Percentiles rank a stretch among this genome's conserved stretches.
Evolutionary conservation across 768 basidiomycete genomes (phyloP).

Genomic region (Mycena pura): DNA sequence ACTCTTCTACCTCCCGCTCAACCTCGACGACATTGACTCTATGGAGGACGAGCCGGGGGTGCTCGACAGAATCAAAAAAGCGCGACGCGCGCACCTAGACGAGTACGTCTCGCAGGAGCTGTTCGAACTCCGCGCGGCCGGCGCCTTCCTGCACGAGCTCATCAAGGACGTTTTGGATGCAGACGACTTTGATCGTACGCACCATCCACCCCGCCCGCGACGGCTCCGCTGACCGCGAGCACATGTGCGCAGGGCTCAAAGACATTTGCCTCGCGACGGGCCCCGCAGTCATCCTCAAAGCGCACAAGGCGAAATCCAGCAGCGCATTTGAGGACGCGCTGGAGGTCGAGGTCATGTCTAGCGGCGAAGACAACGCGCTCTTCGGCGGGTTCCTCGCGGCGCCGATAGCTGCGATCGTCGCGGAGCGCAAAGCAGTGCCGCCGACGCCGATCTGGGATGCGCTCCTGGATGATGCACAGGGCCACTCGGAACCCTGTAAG

Average conservation of each 20-base stretch:
- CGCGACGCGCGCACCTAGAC: constrained; percentile 5
- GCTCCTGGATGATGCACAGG: constrained; percentile 8
- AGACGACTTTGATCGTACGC: constrained; percentile 2
- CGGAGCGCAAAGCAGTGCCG: background rate
- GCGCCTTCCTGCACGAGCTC: constrained; percentile 17
- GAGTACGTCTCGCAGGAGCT: constrained; percentile 9
- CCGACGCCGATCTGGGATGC: background rate
- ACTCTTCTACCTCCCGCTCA: constrained; percentile 24
- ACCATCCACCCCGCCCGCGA: background rate
- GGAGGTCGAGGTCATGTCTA: constrained; percentile 13
- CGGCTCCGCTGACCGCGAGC: no score
- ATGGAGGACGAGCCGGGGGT: constrained; percentile 15
- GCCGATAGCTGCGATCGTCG: background rate
- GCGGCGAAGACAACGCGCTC: constrained; percentile 18
- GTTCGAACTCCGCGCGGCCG: constrained; percentile 9
- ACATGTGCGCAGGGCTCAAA: background rate
- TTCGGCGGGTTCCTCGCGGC: constrained; percentile 15
- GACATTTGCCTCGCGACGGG: constrained; percentile 24
- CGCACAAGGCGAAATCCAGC: background rate
- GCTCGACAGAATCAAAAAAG: constrained; percentile 3
- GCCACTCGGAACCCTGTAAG: background rate
- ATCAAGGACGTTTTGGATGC: background rate
- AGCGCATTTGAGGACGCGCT: constrained; percentile 20
- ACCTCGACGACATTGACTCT: constrained; percentile 24
- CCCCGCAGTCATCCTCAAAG: constrained; percentile 13